phyloP scores from a whole-genome alignment of 306 rosid species.

The Pyrus communis region DNA sequence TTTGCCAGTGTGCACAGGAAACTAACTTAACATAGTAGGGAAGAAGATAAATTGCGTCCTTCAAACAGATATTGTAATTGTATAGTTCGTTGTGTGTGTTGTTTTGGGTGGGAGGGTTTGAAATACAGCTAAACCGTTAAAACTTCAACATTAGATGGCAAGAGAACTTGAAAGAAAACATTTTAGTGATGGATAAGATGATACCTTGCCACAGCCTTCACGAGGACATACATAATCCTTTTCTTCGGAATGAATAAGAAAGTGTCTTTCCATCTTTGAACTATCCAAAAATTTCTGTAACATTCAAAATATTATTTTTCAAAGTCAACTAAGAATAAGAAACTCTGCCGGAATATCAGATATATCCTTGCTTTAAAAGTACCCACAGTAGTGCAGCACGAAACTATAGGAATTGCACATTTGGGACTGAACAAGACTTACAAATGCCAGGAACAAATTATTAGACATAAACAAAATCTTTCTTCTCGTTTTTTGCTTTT shows the following conservation, averaged over 20 bases:
- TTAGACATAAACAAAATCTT: background rate
- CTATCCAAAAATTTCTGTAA: slow-evolving; percentile 97
- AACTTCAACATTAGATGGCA: background rate
- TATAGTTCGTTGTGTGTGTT: background rate
- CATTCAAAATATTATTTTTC: slow-evolving; percentile 18
- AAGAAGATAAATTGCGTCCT: background rate
- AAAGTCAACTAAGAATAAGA: background rate
- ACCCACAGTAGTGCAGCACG: background rate
- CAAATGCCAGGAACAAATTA: background rate
- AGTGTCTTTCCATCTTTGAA: slow-evolving; percentile 94
- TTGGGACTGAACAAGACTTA: background rate
- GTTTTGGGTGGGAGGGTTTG: background rate
- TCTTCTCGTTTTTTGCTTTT: background rate
- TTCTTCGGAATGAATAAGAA: slow-evolving; percentile 91
- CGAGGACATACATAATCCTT: slow-evolving; percentile 86
- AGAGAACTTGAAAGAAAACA: background rate
- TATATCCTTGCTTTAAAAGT: background rate
- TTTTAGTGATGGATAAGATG: slow-evolving; percentile 18
- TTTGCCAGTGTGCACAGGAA: background rate
- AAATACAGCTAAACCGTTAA: background rate
- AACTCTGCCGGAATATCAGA: background rate
- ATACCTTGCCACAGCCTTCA: slow-evolving; percentile 99
- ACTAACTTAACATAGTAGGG: background rate
- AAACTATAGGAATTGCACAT: background rate
- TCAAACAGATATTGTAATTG: background rate